A percentile compares a stretch with the other conserved stretches of the same genome.
These are phyloP conservation scores for Arachnopeziza araneosa DNA, from an alignment of 2,329 filamentous ascomycete species.

Conservation along the genomic window DNA sequence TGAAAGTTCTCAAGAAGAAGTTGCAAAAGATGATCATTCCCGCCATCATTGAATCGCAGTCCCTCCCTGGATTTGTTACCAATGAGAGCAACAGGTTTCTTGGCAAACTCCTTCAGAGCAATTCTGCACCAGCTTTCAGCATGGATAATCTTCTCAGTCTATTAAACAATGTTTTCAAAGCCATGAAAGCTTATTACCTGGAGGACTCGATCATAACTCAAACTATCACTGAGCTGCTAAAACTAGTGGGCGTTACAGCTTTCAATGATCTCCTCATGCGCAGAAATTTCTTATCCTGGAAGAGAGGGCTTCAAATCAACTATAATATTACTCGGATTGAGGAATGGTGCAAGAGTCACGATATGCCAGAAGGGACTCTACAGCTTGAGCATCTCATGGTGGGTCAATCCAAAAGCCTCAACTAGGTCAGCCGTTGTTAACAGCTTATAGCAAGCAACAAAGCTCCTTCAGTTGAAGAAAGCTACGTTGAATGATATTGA, in stretches of 20 bases:
- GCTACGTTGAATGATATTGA: conserved; percentile 98
- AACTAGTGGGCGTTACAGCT: conserved; percentile 90
- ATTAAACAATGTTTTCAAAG: conserved; percentile 94
- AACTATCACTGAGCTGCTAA: conserved; percentile 87
- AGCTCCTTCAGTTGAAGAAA: conserved; percentile 97
- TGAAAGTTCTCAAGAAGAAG: conserved; percentile 99
- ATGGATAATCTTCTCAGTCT: conserved; percentile 98
- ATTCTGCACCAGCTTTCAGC: conserved; percentile 90
- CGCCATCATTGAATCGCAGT: conserved; percentile 98
- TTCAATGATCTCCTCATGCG: conserved; percentile 98
- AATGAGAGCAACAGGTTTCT: conserved; percentile 98
- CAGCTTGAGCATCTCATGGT: conserved; percentile 98
- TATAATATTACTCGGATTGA: conserved; percentile 99
- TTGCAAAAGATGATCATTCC: conserved; percentile 99
- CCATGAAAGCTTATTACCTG: conserved; percentile 97
- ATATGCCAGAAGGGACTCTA: conserved; percentile 97
- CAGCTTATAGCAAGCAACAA: conserved; percentile 76
- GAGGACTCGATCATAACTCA: conserved; percentile 96
- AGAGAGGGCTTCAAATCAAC: conserved; percentile 97
- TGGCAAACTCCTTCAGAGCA: conserved; percentile 89
- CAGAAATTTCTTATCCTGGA: conserved; percentile 98
- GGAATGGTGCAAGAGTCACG: conserved; percentile 99
- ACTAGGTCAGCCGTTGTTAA: conserved; percentile 25
- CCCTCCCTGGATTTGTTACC: conserved; percentile 94
- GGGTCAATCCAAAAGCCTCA: conserved; percentile 26